Percentiles rank a stretch among this genome's conserved stretches.
Conservation (phyloP, 2,329 filamentous ascomycete genomes). For the Didymella pinodella region DNA sequence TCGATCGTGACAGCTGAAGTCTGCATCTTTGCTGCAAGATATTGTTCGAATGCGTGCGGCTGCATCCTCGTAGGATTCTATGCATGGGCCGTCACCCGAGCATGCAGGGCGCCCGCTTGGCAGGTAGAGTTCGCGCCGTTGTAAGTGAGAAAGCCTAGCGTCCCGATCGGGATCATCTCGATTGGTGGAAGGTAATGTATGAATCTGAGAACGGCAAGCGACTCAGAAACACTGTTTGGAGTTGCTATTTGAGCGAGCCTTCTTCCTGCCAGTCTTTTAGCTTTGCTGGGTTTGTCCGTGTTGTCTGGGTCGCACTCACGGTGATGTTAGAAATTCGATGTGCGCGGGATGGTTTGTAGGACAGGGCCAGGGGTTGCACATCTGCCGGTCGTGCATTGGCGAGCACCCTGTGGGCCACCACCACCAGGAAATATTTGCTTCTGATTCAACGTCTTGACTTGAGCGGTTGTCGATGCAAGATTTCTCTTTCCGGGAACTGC, state of each 20-base stretch:
- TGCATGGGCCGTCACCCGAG: neutral
- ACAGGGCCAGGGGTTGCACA: neutral
- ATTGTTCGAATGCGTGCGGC: neutral
- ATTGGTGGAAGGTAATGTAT: neutral
- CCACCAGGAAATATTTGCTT: slow-evolving; percentile 3
- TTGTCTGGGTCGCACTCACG: neutral
- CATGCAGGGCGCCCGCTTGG: slow-evolving; percentile 3
- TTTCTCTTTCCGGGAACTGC: neutral
- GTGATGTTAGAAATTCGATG: neutral
- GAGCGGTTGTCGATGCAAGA: slow-evolving; percentile 4
- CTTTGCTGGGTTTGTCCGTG: neutral
- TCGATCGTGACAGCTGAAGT: slow-evolving; percentile 12
- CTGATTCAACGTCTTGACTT: slow-evolving; percentile 9
- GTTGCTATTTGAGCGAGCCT: neutral
- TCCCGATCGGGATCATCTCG: neutral
- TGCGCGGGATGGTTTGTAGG: neutral
- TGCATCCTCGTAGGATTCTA: neutral
- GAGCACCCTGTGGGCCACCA: neutral
- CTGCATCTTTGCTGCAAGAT: neutral
- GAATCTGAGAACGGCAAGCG: neutral
- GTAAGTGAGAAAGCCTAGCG: slow-evolving; percentile 5
- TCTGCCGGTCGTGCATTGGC: neutral
- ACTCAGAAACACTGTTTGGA: too few species aligned
- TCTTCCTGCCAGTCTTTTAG: neutral
- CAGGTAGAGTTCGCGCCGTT: slow-evolving; percentile 7